Base-by-base conservation (phyloP, 2,329 filamentous ascomycete species). In the Trematosphaeria pertusa region DNA sequence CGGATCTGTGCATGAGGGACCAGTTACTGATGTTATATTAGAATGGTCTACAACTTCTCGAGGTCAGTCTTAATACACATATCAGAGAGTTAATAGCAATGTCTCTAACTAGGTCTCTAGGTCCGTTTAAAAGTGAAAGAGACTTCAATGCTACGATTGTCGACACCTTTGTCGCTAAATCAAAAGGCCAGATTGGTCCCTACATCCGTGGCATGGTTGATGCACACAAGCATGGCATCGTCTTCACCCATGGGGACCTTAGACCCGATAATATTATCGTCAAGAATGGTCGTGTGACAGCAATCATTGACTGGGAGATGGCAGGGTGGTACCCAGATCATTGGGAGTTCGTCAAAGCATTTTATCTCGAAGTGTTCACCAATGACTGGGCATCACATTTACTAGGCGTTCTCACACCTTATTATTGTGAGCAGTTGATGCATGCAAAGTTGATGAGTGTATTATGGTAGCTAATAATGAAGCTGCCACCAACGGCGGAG, bases 241-340 rank as follows among this genome's bases (percentile, higher is more conserved):
- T 59, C 20, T 73, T 64, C 36, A 61, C 59, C 18, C 60, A 62
- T 48, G 59, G 55, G 3, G 59, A 62, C 32, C 42, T 64, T 15
- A 46, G 37, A 17, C 52, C 40, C 37, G 24, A 43, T 30, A 62
- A 64, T 43, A 51, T 62, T 22, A 50, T 64, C 6, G 50, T 60
- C 28, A 42, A 43, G 2, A 20, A 58, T 44, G 56, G 59, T 33
- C 50, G 37, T 20, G 43, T 63, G 10, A 17, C 36, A 21, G 59
- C 40, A 35, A 50, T 61, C 22, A 35, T 61, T 28, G 58, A 61
- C 45, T 62, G 58, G 58, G 58, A 62, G 33, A 21, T 43, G 38
- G 41, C 56, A 34, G 58, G 58, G 20, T 61, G 55, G 55, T 61
- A 61, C 42, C 59, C 54, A 9, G 58, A 59, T 14, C 52, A 61